Evolutionary conservation across 1,284 basidiomycete species (phyloP), one percentile per base, ranked within the genome.

Genomic region (Erythrobasidium hasegawianum): DNA sequence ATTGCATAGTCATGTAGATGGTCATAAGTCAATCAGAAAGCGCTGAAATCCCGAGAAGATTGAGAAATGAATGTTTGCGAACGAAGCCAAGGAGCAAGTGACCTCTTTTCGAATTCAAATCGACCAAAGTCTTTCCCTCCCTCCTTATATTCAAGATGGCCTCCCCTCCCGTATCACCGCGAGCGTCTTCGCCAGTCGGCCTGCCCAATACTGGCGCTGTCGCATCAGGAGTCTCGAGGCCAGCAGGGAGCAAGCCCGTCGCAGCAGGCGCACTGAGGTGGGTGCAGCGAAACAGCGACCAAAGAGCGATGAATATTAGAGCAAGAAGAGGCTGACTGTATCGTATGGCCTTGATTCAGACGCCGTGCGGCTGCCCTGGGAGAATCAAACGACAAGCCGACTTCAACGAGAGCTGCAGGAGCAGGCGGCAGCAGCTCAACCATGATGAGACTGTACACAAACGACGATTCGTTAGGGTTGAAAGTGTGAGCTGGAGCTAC

Each of bases 391-490:
- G 81, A 87, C 57, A 87, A 85, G 77, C 93, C 95, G 39, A 90
- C 92, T 75, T 95, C 91, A 7, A 80, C 88, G 18, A 86, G 95
- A 57, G 88, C 93, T 43, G 95, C 95, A 27, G 95, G 95, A 62
- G 93, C 93, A 60, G 95, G 95, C 65, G 95, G 95, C 64, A 94
- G 90, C 55, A 91, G 88, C 68, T 95, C 89, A 81, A 98, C 95
- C 68, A 97, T 98, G 95, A 85, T 98, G 76, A 92, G 92, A 80
- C 84, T 98, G 14, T 97, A 97, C 84, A 97, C 95, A 40, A 81
- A 81, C 70, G 92, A 95, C 76, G 95, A 97, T 76, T 95, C 92
- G 72, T 90, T 90, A 70, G 95, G 95, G 41, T 84, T 97, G 69
- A 86, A 91, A 82, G 91, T 98, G 92, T 97, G 78, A 78, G 93